Evolutionary conservation across 768 basidiomycete genomes (phyloP).

Genomic region (Filobasidium floriforme): DNA sequence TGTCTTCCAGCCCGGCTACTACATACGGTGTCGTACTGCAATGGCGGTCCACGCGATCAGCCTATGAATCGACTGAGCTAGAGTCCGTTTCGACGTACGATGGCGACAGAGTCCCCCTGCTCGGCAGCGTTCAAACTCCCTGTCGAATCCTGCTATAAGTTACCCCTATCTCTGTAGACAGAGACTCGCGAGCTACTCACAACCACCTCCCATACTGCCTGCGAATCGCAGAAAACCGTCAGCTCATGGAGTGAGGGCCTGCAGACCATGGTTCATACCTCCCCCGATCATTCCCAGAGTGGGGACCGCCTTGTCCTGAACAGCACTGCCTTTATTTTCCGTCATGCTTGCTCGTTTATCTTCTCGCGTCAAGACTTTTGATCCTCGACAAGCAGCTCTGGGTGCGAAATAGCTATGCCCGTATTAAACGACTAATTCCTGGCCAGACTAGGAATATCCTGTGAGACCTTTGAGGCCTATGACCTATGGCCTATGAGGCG

Average conservation of each 20-base stretch:
- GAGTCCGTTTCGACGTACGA: neutral
- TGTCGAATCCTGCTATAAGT: neutral
- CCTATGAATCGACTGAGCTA: neutral
- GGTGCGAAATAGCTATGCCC: too few species aligned
- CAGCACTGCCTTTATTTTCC: neutral
- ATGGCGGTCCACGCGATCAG: neutral
- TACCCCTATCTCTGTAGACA: neutral
- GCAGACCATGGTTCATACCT: neutral
- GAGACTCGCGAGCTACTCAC: neutral
- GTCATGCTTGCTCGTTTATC: too few species aligned
- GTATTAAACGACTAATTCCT: too few species aligned
- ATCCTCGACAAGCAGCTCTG: too few species aligned
- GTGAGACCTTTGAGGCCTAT: too few species aligned
- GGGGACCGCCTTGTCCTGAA: neutral
- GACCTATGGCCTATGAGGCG: too few species aligned
- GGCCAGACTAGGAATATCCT: too few species aligned
- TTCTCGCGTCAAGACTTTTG: too few species aligned
- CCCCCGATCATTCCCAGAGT: slow-evolving; percentile 4
- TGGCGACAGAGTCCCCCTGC: neutral
- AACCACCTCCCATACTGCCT: slow-evolving; percentile 6
- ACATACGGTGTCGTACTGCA: neutral
- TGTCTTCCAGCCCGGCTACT: neutral
- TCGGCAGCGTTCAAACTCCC: slow-evolving; percentile 7
- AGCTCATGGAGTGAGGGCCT: neutral
- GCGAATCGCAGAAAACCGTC: neutral